These are phyloP conservation scores for Termitomyces heimii DNA, from an alignment of 768 basidiomycete genomes.

Conservation along the genomic window DNA sequence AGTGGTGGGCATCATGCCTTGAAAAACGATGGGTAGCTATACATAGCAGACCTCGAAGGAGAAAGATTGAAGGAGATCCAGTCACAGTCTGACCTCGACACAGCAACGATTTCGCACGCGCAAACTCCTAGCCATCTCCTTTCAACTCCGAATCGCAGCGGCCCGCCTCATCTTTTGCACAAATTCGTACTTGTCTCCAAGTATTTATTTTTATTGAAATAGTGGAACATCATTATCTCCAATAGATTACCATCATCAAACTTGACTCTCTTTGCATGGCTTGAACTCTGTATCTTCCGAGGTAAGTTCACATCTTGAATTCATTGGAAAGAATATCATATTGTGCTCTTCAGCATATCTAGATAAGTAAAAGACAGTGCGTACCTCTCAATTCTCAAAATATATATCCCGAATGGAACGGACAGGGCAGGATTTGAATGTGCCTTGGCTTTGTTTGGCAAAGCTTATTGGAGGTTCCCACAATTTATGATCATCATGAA, in stretches of 20 bases:
- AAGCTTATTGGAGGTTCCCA: slow-evolving; percentile 11
- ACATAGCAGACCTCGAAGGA: slow-evolving; percentile 6
- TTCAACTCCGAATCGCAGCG: background rate
- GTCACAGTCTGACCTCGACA: background rate
- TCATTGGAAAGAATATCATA: background rate
- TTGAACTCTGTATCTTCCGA: background rate
- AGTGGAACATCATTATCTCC: background rate
- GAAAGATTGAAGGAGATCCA: slow-evolving; percentile 7
- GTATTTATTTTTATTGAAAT: background rate
- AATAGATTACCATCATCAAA: background rate
- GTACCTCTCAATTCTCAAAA: background rate
- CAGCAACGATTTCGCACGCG: background rate
- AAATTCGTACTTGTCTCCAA: background rate
- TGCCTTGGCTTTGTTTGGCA: slow-evolving; percentile 12
- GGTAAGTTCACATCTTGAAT: background rate
- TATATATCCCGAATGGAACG: slow-evolving; percentile 15
- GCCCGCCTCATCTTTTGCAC: too few relatives aligned
- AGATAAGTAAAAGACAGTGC: background rate
- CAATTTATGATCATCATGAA: slow-evolving; percentile 8
- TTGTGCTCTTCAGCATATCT: background rate
- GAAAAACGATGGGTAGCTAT: background rate
- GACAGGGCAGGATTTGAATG: slow-evolving; percentile 3
- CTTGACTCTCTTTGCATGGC: background rate
- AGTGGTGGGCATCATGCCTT: background rate
- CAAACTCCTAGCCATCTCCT: background rate